Percentiles rank a stretch among this genome's conserved stretches.
Evolutionary conservation across 148 eudicot species (phyloP).

Genomic region (Linanthus parryae): DNA sequence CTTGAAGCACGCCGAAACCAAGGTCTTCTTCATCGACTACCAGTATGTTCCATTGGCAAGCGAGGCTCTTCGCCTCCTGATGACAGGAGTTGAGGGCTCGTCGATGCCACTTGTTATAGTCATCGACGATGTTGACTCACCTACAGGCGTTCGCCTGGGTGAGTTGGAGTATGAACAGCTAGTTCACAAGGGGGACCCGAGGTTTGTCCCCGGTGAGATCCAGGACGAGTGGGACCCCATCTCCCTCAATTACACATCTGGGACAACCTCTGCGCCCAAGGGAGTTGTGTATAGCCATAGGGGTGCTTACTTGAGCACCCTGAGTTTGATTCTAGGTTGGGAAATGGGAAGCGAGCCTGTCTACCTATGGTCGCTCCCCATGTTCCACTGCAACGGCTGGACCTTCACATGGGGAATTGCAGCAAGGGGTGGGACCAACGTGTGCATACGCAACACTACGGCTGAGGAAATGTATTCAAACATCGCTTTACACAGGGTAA

Average conservation of each 20-base stretch:
- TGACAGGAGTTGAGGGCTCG: constrained; percentile 3
- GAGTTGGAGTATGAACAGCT: constrained; percentile 63
- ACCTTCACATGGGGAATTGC: constrained; percentile 97
- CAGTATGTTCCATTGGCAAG: constrained; percentile 41
- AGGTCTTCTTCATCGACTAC: constrained; percentile 66
- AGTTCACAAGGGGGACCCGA: constrained; percentile 33
- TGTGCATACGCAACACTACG: constrained; percentile 66
- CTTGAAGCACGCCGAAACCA: constrained; percentile 69
- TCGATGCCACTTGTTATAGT: constrained; percentile 37
- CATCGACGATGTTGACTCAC: constrained; percentile 52
- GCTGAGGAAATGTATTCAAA: constrained; percentile 44
- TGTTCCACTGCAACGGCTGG: constrained; percentile 99
- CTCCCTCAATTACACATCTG: constrained; percentile 77
- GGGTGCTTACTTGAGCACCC: constrained; percentile 75
- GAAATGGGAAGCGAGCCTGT: constrained; percentile 76
- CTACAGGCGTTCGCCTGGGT: constrained; percentile 43
- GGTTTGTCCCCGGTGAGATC: constrained; percentile 19
- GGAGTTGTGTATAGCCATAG: constrained; percentile 90
- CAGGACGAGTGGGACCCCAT: constrained; percentile 83
- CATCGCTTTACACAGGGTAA: constrained; percentile 51
- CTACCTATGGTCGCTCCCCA: constrained; percentile 83
- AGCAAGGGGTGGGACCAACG: constrained; percentile 90
- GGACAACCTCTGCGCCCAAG: constrained; percentile 77
- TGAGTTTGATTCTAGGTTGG: constrained; percentile 70
- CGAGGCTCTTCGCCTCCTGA: constrained; percentile 52